A percentile compares a stretch with the other conserved stretches of the same genome.
Conservation (phyloP, 257 asterid genomes). For the Rauvolfia tetraphylla region DNA sequence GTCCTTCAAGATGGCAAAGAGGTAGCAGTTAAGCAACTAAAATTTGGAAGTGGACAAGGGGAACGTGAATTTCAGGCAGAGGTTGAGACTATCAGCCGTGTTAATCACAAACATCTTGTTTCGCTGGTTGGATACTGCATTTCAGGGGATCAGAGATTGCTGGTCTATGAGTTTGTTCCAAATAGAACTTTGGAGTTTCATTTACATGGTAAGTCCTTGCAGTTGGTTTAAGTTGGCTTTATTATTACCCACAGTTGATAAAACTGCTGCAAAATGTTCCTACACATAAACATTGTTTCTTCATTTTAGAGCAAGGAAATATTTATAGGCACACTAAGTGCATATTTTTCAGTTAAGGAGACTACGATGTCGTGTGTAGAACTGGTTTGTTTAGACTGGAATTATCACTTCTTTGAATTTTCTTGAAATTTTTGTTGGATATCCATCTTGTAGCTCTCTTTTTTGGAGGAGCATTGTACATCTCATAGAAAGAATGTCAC, state of each 20-base stretch:
- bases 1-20: slow-evolving; percentile 62
- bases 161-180: slow-evolving; percentile 78
- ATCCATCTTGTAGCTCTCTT: not conserved
- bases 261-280: not conserved
- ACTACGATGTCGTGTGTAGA: not conserved
- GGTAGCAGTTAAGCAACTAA: slow-evolving; percentile 80
- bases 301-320: not conserved
- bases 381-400: not conserved
- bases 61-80: slow-evolving; percentile 99
- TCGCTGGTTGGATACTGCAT: slow-evolving; percentile 73
- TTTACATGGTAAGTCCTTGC: slow-evolving; percentile 62
- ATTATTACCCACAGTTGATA: not conserved
- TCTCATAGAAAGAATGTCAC: not conserved
- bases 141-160: slow-evolving; percentile 72
- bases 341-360: not conserved
- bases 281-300: not conserved
- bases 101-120: slow-evolving; percentile 71
- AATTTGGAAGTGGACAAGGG: slow-evolving; percentile 82
- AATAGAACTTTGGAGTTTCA: slow-evolving; percentile 79
- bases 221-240: not conserved
- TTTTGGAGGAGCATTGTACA: slow-evolving; percentile 2
- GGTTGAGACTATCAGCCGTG: slow-evolving; percentile 78
- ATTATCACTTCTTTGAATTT: not conserved
- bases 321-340: not conserved
- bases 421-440: not conserved